Evolutionary conservation across 2,329 filamentous ascomycete species (phyloP), one percentile per base, ranked within the genome.

Genomic region (Penicillium sp.): DNA sequence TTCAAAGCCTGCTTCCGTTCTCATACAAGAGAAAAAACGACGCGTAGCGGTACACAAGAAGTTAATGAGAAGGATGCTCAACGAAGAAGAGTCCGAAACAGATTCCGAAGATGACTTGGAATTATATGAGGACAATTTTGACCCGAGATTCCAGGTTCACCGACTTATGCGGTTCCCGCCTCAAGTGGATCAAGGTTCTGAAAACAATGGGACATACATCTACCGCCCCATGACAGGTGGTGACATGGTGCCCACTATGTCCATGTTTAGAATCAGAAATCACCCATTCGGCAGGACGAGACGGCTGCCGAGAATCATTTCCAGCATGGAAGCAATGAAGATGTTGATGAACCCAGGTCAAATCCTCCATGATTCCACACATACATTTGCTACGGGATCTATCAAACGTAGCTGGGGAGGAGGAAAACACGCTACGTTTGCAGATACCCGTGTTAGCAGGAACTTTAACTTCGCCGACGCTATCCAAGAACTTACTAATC

Each of bases 371-470:
- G 29, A 64, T 9, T 57, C 60, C 3, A 78, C 66, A 31, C 79
- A 80, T 4, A 82, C 80, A 0, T 81, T 81, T 62, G 77, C 75
- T 2, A 81, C 79, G 0, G 43, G 39, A 11, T 45, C 50, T 46
- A 46, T 53, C 50, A 35, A 45, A 4, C 42, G 37, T 19, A 11
- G 31, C 23, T 33, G 29, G 23, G 5, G 14, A 25, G 27, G 19
- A 25, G 27, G 50, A 3, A 53, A 33, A 13, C 6, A 13, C 14
- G 14, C 11, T 13, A 29, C 47, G 4, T 48, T 39, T 16, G 48
- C 48, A 50, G 48, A 50, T 13, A 50, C 23, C 19, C 23, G 33
- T n/a, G 21, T 29, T 23, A 37, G 19, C 19, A 42, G 11, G 19
- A 5, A 33, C n/a, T 19, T 44, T 9, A 45, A 33, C 5, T 23